Evolutionary conservation across 345 rosid genomes (phyloP).

Genomic region (Theobroma cacao): DNA sequence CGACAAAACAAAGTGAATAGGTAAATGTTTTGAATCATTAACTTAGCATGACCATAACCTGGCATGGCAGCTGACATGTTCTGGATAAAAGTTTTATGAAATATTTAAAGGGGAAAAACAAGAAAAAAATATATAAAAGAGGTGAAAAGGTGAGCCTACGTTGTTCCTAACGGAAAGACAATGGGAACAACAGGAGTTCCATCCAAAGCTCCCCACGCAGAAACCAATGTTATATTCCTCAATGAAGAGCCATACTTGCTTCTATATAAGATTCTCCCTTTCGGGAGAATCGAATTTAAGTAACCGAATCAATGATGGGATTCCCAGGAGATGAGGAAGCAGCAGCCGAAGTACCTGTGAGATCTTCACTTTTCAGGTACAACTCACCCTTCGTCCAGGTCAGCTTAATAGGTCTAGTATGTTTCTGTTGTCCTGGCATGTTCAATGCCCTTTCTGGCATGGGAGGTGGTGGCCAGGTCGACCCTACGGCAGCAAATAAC

Average conservation of each 20-base stretch:
- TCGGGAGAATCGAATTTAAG: background rate
- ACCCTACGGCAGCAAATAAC: slow-evolving; percentile 51
- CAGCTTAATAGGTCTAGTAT: slow-evolving; percentile 55
- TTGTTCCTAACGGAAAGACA: background rate
- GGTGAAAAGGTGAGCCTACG: background rate
- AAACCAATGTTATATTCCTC: slow-evolving; percentile 6
- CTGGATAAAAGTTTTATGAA: too few relatives aligned
- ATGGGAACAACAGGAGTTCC: background rate
- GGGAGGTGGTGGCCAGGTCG: slow-evolving; percentile 73
- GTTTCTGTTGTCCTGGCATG: slow-evolving; percentile 80
- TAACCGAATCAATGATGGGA: slow-evolving; percentile 25
- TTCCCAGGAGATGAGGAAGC: slow-evolving; percentile 27
- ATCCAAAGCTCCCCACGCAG: background rate
- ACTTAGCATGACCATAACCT: background rate
- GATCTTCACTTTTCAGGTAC: slow-evolving; percentile 37
- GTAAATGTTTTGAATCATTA: background rate
- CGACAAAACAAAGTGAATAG: background rate
- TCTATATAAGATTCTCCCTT: background rate
- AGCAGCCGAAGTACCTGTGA: slow-evolving; percentile 1
- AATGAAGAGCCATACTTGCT: background rate
- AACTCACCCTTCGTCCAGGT: slow-evolving; percentile 61
- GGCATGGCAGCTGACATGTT: background rate
- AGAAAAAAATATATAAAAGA: background rate
- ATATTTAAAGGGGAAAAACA: background rate
- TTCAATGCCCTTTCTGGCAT: slow-evolving; percentile 65